Evolutionary conservation across 2,329 filamentous ascomycete genomes (phyloP).

Genomic region (Ophiostoma triangulosporum): DNA sequence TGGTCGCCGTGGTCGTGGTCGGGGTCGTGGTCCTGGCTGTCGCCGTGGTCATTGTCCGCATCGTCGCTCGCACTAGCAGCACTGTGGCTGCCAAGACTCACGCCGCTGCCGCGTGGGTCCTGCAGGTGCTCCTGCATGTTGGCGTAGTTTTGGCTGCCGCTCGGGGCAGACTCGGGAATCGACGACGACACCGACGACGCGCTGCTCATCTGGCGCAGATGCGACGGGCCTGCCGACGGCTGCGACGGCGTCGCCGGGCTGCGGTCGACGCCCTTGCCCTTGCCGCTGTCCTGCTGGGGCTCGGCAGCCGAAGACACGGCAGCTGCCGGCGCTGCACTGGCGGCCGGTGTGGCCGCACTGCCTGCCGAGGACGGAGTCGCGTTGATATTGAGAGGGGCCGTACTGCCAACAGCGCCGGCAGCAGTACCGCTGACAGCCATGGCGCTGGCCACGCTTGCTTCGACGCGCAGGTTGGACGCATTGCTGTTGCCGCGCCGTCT

Average conservation of each 20-base stretch:
- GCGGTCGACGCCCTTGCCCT: slow-evolving; percentile 60
- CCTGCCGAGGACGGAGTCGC: not conserved
- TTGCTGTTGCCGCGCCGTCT: slow-evolving; percentile 45
- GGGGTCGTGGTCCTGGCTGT: not conserved
- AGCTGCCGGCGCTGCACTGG: slow-evolving; percentile 19
- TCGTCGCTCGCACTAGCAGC: slow-evolving; percentile 19
- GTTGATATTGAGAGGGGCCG: not conserved
- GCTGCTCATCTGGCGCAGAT: slow-evolving; percentile 73
- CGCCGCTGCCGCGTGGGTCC: slow-evolving; percentile 39
- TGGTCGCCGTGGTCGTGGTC: slow-evolving; percentile 33
- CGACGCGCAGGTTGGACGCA: slow-evolving; percentile 39
- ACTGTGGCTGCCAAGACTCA: slow-evolving; percentile 30
- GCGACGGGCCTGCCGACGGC: slow-evolving; percentile 49
- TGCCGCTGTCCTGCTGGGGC: slow-evolving; percentile 24
- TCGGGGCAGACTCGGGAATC: slow-evolving; percentile 43
- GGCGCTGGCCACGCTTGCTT: slow-evolving; percentile 30
- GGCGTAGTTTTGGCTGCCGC: slow-evolving; percentile 25
- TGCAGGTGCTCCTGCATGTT: slow-evolving; percentile 22
- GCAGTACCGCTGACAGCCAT: slow-evolving; percentile 17
- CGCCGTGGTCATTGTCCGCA: not conserved
- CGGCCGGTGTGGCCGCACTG: not conserved
- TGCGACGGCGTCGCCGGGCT: slow-evolving; percentile 25
- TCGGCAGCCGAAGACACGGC: slow-evolving; percentile 16
- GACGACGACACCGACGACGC: slow-evolving; percentile 76
- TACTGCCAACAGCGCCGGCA: slow-evolving; percentile 17